Percentiles rank a stretch among this genome's conserved stretches.
Evolutionary conservation across 1,139 yeast genomes (phyloP).

Genomic region (Yamadazyma aaseri): DNA sequence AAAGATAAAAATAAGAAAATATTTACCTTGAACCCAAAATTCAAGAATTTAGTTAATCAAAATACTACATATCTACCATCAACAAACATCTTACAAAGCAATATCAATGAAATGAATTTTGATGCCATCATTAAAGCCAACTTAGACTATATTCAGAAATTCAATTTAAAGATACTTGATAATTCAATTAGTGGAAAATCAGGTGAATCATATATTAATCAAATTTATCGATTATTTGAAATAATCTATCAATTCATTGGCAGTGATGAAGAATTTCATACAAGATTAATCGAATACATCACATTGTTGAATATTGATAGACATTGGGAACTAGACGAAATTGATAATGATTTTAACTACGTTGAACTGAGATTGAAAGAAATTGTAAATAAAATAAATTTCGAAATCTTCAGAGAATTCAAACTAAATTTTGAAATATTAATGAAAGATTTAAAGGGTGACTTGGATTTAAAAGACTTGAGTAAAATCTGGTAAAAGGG

Average conservation of each 20-base stretch:
- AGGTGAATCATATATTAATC: slow-evolving; percentile 41
- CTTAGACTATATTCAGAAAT: slow-evolving; percentile 32
- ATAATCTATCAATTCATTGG: slow-evolving; percentile 42
- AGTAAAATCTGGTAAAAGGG: slow-evolving; percentile 7
- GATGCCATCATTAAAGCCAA: slow-evolving; percentile 50
- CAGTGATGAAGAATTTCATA: slow-evolving; percentile 45
- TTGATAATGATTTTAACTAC: slow-evolving; percentile 17
- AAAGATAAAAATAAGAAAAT: slow-evolving; percentile 16
- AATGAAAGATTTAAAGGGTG: slow-evolving; percentile 29
- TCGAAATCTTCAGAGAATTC: slow-evolving; percentile 26
- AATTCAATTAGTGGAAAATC: slow-evolving; percentile 40
- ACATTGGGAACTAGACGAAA: slow-evolving; percentile 12
- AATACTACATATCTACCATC: slow-evolving; percentile 14
- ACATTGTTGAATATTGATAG: slow-evolving; percentile 25
- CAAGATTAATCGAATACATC: slow-evolving; percentile 29
- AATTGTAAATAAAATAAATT: slow-evolving; percentile 25
- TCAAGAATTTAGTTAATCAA: slow-evolving; percentile 15
- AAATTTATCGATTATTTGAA: slow-evolving; percentile 44
- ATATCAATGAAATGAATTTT: slow-evolving; percentile 34
- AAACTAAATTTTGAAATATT: slow-evolving; percentile 19
- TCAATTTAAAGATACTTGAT: slow-evolving; percentile 40
- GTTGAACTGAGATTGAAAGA: slow-evolving; percentile 26
- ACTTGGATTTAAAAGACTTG: slow-evolving; percentile 19
- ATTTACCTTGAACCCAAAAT: slow-evolving; percentile 12
- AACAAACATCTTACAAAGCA: slow-evolving; percentile 9